phyloP scores from a whole-genome alignment of 805 yeast genomes.

The Allodekkera sacchari region DNA sequence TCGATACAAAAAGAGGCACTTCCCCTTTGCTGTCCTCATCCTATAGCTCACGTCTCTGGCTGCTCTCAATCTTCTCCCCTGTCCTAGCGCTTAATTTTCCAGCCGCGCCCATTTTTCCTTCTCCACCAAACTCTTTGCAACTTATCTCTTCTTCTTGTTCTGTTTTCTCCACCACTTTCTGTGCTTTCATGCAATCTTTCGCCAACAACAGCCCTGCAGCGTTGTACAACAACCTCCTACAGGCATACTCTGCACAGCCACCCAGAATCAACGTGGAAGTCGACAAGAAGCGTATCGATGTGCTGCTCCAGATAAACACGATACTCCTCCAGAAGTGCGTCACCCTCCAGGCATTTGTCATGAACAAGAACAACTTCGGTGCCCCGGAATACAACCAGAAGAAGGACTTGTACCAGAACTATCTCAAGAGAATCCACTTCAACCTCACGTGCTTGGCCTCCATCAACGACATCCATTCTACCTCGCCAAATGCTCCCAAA shows the following conservation, averaged over 20 bases:
- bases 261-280: slow-evolving; percentile 21
- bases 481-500: slow-evolving; percentile 18
- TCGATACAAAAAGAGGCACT: no score
- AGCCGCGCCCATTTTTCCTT: no score
- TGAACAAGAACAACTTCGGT: slow-evolving; percentile 14
- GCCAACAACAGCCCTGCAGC: slow-evolving; percentile 4
- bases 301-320: slow-evolving; percentile 27
- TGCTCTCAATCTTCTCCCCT: no score
- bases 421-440: slow-evolving; percentile 28
- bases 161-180: no score
- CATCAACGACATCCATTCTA: slow-evolving; percentile 27
- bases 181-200: no score
- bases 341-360: slow-evolving; percentile 18
- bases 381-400: slow-evolving; percentile 19
- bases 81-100: no score
- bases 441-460: slow-evolving; percentile 29
- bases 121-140: no score
- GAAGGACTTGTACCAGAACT: slow-evolving; percentile 24
- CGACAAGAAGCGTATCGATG: slow-evolving; percentile 27
- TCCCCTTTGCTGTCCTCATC: no score
- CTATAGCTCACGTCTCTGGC: no score
- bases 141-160: not conserved
- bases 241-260: slow-evolving; percentile 20
- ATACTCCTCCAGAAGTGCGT: slow-evolving; percentile 25
- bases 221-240: slow-evolving; percentile 14